These are phyloP conservation scores for Mortierella alpina DNA, from an alignment of 192 early-diverging fungal species.

Conservation along the genomic window DNA sequence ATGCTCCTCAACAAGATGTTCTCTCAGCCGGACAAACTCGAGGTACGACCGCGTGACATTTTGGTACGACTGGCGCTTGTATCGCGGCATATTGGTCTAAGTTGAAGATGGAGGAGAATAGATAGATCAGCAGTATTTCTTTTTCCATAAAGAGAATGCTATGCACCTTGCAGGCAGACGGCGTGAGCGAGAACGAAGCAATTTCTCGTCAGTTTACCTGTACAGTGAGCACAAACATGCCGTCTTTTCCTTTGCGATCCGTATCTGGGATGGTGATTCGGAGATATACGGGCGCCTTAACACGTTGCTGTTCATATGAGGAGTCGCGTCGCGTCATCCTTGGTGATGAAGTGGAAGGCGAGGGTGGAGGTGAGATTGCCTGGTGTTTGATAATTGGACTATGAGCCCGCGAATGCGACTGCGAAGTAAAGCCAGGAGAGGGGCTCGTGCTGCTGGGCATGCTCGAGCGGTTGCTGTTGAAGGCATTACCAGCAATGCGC, in stretches of 20 bases:
- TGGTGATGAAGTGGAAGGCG: too few relatives aligned
- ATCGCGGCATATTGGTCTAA: slow-evolving; percentile 57
- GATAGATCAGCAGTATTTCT: neutral
- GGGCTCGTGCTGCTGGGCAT: slow-evolving; percentile 1
- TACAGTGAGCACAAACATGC: slow-evolving; percentile 40
- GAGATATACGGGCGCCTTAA: slow-evolving; percentile 44
- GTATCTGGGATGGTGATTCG: slow-evolving; percentile 46
- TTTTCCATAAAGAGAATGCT: neutral
- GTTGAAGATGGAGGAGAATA: neutral
- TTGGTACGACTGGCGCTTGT: slow-evolving; percentile 48
- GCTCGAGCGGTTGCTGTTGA: neutral
- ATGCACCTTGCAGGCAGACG: neutral
- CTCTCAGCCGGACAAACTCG: slow-evolving; percentile 55
- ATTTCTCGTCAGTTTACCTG: slow-evolving; percentile 12
- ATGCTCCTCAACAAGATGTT: slow-evolving; percentile 50
- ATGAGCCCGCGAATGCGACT: neutral
- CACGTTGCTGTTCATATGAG: slow-evolving; percentile 41
- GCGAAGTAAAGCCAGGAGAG: neutral
- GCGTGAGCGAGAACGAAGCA: neutral
- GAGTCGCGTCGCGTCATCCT: slow-evolving; percentile 20
- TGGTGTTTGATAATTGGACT: neutral
- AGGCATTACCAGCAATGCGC: neutral
- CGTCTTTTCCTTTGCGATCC: slow-evolving; percentile 36
- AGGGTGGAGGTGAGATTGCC: slow-evolving; percentile 11
- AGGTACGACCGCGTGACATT: slow-evolving; percentile 51